Conservation (phyloP, 225 moss, liverwort and hornwort species). For the Marchantia polymorpha region DNA sequence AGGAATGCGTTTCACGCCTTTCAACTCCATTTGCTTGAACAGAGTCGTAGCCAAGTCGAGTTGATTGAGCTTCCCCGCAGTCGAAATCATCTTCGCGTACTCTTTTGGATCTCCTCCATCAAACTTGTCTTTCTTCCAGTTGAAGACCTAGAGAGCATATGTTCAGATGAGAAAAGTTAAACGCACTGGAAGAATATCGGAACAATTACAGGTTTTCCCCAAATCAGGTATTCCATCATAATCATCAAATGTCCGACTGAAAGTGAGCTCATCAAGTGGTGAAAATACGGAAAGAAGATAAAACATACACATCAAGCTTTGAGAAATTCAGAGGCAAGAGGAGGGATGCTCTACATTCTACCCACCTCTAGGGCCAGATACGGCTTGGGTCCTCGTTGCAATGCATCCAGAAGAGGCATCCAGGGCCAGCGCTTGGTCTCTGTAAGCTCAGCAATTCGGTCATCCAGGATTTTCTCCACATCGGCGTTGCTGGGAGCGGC, state of each 20-base stretch:
- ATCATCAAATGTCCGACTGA: no score
- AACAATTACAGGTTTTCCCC: no score
- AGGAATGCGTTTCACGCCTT: slow-evolving; percentile 65
- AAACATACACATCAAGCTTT: no score
- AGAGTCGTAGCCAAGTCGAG: slow-evolving; percentile 62
- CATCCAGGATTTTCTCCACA: slow-evolving; percentile 59
- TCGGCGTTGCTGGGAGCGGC: slow-evolving; percentile 52
- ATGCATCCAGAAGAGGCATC: slow-evolving; percentile 80
- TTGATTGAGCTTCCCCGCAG: slow-evolving; percentile 78
- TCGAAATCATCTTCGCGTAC: slow-evolving; percentile 97
- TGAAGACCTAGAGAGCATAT: slow-evolving; percentile 64
- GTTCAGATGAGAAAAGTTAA: no score
- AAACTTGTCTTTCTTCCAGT: slow-evolving; percentile 88
- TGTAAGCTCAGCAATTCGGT: slow-evolving; percentile 55
- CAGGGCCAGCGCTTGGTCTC: slow-evolving; percentile 76
- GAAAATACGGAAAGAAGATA: neutral
- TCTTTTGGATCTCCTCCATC: slow-evolving; percentile 78
- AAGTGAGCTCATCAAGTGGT: neutral
- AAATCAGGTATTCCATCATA: no score
- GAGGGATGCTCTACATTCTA: no score
- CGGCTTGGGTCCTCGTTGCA: slow-evolving; percentile 90
- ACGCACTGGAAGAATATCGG: no score
- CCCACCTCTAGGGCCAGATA: slow-evolving; percentile 83
- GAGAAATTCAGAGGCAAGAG: neutral
- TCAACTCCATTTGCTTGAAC: slow-evolving; percentile 73